phyloP scores from a whole-genome alignment of 2,329 filamentous ascomycete species.

The Tolypocladium pustulatum region DNA sequence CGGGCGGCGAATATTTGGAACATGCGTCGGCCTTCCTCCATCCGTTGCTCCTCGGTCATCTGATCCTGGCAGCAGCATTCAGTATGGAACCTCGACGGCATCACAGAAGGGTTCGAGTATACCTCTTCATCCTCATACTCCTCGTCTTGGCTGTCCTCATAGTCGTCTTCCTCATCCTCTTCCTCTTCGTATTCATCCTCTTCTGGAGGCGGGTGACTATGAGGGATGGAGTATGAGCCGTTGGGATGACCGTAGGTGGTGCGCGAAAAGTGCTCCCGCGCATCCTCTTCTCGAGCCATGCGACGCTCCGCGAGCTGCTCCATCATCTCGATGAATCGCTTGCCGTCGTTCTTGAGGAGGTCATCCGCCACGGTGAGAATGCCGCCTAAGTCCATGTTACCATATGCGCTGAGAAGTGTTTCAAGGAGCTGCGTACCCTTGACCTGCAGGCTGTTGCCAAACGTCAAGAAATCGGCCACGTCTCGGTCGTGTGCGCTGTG shows the following conservation, averaged over 20 bases:
- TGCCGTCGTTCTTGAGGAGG: conserved; percentile 95
- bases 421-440: conserved; percentile 54
- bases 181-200: conserved; percentile 67
- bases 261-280: conserved; percentile 49
- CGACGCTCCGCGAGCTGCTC: conserved; percentile 94
- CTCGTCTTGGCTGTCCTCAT: conserved; percentile 51
- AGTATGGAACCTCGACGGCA: conserved; percentile 30
- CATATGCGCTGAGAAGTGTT: conserved; percentile 31
- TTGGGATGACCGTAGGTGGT: conserved; percentile 50
- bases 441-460: conserved; percentile 93
- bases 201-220: conserved; percentile 68
- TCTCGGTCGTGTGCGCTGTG: conserved; percentile 53
- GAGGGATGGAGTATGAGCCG: conserved; percentile 46
- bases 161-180: conserved; percentile 50
- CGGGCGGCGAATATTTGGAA: conserved; percentile 98
- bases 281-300: conserved; percentile 94
- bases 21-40: conserved; percentile 97
- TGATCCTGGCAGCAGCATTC: conserved; percentile 59
- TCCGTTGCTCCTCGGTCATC: conserved; percentile 96
- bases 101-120: conserved; percentile 33
- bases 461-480: conserved; percentile 86
- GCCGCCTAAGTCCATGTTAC: conserved; percentile 60
- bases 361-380: conserved; percentile 98
- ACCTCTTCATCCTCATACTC: conserved; percentile 75
- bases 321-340: conserved; percentile 99